These are phyloP conservation scores for Hsuehochloa calcarea DNA, from an alignment of 176 grass and related monocot genomes.

Conservation along the genomic window DNA sequence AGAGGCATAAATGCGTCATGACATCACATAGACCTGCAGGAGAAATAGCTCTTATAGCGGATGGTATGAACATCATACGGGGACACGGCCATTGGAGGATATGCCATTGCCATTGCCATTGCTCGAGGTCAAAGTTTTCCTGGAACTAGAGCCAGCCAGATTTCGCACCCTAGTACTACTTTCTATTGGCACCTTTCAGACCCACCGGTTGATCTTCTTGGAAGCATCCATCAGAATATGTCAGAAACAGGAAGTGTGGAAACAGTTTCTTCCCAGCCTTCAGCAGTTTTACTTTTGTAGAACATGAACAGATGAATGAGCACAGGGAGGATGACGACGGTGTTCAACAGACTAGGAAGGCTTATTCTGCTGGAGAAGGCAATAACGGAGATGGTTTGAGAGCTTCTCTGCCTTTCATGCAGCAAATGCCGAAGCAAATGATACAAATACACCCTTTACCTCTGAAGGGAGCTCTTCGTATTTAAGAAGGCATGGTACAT, in stretches of 20 bases:
- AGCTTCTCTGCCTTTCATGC: slow-evolving; percentile 67
- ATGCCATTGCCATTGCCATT: slow-evolving; percentile 43
- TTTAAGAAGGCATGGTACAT: slow-evolving; percentile 50
- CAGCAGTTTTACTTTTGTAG: slow-evolving; percentile 63
- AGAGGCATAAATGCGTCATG: slow-evolving; percentile 28
- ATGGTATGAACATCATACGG: slow-evolving; percentile 50
- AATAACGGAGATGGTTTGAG: slow-evolving; percentile 52
- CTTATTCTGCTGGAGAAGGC: slow-evolving; percentile 23
- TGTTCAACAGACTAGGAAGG: slow-evolving; percentile 49
- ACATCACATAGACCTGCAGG: slow-evolving; percentile 51
- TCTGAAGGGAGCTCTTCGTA: slow-evolving; percentile 53
- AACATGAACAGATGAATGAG: slow-evolving; percentile 55
- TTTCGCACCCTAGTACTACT: slow-evolving; percentile 64
- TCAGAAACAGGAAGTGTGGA: slow-evolving; percentile 58
- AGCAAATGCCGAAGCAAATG: slow-evolving; percentile 56
- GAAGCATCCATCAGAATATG: slow-evolving; percentile 74
- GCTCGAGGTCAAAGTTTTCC: slow-evolving; percentile 50
- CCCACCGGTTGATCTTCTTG: slow-evolving; percentile 77
- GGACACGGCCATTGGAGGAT: slow-evolving; percentile 39
- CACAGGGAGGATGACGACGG: slow-evolving; percentile 49
- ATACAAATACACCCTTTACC: slow-evolving; percentile 38
- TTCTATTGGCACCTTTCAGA: slow-evolving; percentile 68
- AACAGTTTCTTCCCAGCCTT: slow-evolving; percentile 73
- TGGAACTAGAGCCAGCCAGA: slow-evolving; percentile 40
- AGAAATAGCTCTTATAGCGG: slow-evolving; percentile 79